These are phyloP conservation scores for Candida orba DNA, from an alignment of 805 yeast genomes.

Conservation along the genomic window DNA sequence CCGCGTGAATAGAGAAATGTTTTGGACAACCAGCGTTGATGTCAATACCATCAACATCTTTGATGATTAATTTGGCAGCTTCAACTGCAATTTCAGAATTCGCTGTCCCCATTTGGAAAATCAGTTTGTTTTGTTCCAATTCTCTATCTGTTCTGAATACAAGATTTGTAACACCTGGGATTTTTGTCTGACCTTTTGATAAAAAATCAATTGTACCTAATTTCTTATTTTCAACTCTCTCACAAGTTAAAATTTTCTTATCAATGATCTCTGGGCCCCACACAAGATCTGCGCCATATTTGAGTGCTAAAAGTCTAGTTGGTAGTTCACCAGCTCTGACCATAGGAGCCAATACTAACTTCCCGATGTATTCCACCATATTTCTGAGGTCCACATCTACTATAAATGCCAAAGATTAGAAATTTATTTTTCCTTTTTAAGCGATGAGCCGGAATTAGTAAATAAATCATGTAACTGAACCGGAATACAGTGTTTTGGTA, in stretches of 20 bases:
- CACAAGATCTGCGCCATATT: constrained; percentile 87
- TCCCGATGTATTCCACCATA: constrained; percentile 69
- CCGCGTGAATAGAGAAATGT: constrained; percentile 88
- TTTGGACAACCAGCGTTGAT: constrained; percentile 97
- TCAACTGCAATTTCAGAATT: constrained; percentile 77
- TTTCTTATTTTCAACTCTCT: constrained; percentile 49
- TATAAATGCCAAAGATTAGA: too few species aligned
- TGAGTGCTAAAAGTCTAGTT: constrained; percentile 69
- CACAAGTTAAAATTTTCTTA: constrained; percentile 67
- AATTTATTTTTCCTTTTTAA: too few species aligned
- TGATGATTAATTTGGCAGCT: constrained; percentile 75
- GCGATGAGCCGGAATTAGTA: too few species aligned
- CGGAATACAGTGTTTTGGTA: not conserved
- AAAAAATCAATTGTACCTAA: constrained; percentile 58
- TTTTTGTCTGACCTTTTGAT: constrained; percentile 33
- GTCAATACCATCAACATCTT: constrained; percentile 89
- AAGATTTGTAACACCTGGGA: constrained; percentile 43
- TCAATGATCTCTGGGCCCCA: constrained; percentile 97
- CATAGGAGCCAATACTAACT: constrained; percentile 91
- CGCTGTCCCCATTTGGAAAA: constrained; percentile 89
- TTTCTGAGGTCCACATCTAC: too few species aligned
- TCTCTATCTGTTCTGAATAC: constrained; percentile 69
- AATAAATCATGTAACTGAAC: too few species aligned
- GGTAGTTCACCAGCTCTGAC: constrained; percentile 95
- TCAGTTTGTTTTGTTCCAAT: constrained; percentile 56